Evolutionary conservation across 306 rosid species (phyloP), one percentile per base, ranked within the genome.

Genomic region (Rosa multiflora): DNA sequence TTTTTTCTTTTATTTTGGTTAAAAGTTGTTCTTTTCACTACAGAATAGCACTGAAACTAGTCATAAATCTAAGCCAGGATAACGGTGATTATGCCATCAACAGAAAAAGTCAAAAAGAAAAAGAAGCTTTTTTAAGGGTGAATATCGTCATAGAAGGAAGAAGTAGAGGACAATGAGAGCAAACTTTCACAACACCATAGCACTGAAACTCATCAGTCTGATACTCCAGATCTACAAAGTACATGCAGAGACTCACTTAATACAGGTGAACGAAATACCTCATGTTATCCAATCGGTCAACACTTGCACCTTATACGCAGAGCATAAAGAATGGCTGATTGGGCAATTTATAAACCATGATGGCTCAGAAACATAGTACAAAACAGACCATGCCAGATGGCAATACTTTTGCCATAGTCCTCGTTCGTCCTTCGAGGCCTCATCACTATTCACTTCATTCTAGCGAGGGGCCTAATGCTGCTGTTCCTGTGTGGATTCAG

Each of bases 401-500:
- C 26, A 26, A 26, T 26, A 26, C 26, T 26, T 26, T 26, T 26
- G 26, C 26, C 26, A 26, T 26, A 26, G 26, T 26, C 26, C 26
- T 26, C 26, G 26, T 26, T 26, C 26, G 26, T 26, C 46, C 40
- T 62, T 62, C 1, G 40, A 66, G 37, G 43, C 82, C 68, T 11
- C 40, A 66, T 18, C 18, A 15, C 72, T 78, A 26, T 26, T 26
- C 29, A 37, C 61, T 73, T n/a, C 52, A 32, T 20, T 32, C 35
- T 32, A 79, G 80, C 63, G 9, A 43, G 63, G 63, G 71, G 75
- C 75, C 53, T 79, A 76, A 14, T 55, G 70, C 40, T 55, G 48
- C 70, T 81, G 67, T 51, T 79, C 81, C 15, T 29, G 78, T 75
- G 72, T 44, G 48, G 80, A 67, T 70, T 69, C 83, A 9, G 78